Base-by-base conservation (phyloP, 2,329 filamentous ascomycete species). In the Didymella lethalis region DNA sequence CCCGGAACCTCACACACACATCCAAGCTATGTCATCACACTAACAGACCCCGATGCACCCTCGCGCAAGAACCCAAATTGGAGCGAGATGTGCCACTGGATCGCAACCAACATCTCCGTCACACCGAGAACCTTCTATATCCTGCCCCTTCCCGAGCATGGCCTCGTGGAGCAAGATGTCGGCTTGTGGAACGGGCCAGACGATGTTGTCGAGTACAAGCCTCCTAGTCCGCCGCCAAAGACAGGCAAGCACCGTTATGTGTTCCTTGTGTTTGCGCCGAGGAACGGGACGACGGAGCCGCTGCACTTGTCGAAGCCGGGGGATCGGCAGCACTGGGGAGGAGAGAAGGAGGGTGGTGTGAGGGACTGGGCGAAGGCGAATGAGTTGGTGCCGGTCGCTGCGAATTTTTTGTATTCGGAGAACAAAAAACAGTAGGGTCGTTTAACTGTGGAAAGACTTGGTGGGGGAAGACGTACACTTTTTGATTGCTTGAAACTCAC, bases 21-120 rank as follows among this genome's bases (percentile, higher is more conserved):
- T 50, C 71, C 77, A 44, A 78, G 77, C 38, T 82, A 85, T 57
- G 81, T 81, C 4, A 61, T 87, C 49, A 78, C 80, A 11, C 75
- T 87, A 4, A 86, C 84, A 1, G 85, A 87, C 66, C 85, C 85
- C 0, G 85, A 87, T 70, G 85, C 85, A n/a, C 84, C 82, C 2
- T 83, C 80, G 8, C 80, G 81, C 43, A 73, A 81, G 1, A 71
- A 86, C 59, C 84, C 84, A 1, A 77, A 83, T 54, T 86, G 83
- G 83, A 79, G 78, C 20, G 82, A 87, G 61, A 82, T 87, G 74
- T 86, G 84, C 66, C 85, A 87, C 68, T 86, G 84, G 84, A 78
- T 83, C 49, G 74, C 74, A 0, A 72, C 79, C 8, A 75, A 77
- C 26, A 65, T 80, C 6, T 65, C 71, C 1, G 51, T 79, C 2